Base-by-base conservation (phyloP, 179 eudicot genomes). In the Carnegiea gigantea region DNA sequence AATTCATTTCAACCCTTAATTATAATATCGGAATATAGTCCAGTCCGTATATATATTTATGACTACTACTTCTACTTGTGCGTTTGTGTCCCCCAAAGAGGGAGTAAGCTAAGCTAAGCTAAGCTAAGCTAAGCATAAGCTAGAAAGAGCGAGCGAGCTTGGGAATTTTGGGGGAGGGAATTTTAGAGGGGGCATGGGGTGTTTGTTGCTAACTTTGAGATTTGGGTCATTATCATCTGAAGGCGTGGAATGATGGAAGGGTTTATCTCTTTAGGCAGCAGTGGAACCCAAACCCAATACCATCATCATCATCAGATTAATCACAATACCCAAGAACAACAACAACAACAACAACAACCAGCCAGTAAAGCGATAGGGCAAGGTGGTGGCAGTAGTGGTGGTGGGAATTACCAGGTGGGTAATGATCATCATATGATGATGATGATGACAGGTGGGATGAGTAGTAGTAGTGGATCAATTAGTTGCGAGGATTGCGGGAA, bases 401-500 rank as follows among this genome's bases (percentile, higher is more conserved):
- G 17, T 14, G 65, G 24, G 65, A 49, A 77, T 24, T 5, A 36
- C 76, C 40, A 78, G 79, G 81, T 73, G 84, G 68, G 20, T 0
- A 17, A 54, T 54, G 62, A 54, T 54, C 80, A 43, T 0, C 72
- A 75, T 3, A 21, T 13, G 28, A 70, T 67, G 23, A 53, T 80
- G 64, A 86, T 86, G 86, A 86, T 74, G 57, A 60, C 28, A 9
- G 80, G 80, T 3, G 77, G 12, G 38, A n/a, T 7, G 7, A 14
- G 43, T 4, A 68, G 75, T 1, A 77, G 89, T 1, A 77, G 89
- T 10, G 88, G 87, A 9, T 90, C 83, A 0, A 83, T 82, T 0
- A 85, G 92, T 79, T 95, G 98, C 62, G 97, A 93, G 28, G 98
- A 95, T 46, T 95, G 98, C 54, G 98, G 98, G 1, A 95, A 95